Base-by-base conservation (phyloP, 495 filamentous ascomycete species). In the Pyronema omphalodes region DNA sequence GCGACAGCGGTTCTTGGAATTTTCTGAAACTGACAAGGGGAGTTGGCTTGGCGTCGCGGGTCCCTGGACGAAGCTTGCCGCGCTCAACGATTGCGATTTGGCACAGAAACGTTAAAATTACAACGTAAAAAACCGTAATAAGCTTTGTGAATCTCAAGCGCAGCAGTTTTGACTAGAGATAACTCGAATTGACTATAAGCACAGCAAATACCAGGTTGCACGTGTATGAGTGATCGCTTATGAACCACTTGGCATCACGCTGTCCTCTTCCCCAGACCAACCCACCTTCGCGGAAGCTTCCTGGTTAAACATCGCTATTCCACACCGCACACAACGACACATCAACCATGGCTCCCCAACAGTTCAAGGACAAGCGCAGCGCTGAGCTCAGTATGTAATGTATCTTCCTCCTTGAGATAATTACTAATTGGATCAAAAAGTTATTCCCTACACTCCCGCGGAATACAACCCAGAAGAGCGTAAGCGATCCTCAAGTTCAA, bases 341-440 rank as follows among this genome's bases (percentile, higher is more conserved):
- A 15, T 15, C 44, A 47, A 47, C 39, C 14, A 47, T 47, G 44
- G 12, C 44, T 11, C 17, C 29, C 5, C 18, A 35, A 8, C 57
- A 54, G 51, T 57, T 60, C 45, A 65, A 65, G 55, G 62, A 65
- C 58, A 55, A 61, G 47, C 62, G 62, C 34, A 62, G 62, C 45
- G 54, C 58, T 3, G 62, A 61, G 11, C 59, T 65, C 34, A 57
- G 62, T 65, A 61, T 7, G 12, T 15, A 6, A 11, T 43, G 8
- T 18, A 11, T n/a, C 18, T 15, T 11, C 5, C 9, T 17, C 1
- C 15, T 9, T 17, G 14, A 14, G n/a, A 39, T 36, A 18, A 17
- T 12, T 23, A 14, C 53, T 58, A 53, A 61, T 33, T 29, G 33
- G 49, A 9, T 14, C 17, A 2, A 37, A 23, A 17, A 65, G 62